Percentiles rank a stretch among this genome's conserved stretches.
Conservation (phyloP, 2,329 filamentous ascomycete species). For the Podosphaera xanthii region DNA sequence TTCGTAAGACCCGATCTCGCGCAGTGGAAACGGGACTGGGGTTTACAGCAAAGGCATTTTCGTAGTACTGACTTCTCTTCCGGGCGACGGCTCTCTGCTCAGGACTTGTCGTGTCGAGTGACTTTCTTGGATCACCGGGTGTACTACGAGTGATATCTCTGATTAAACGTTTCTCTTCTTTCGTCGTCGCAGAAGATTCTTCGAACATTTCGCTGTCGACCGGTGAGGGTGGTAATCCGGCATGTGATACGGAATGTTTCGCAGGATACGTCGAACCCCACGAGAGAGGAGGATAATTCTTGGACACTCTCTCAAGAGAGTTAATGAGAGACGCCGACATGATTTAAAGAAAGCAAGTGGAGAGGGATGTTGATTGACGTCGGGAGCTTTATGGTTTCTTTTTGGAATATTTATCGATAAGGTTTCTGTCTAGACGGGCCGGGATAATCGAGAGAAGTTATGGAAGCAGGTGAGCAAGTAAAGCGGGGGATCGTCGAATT, state of each 20-base stretch:
- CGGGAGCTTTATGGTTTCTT: too few relatives aligned
- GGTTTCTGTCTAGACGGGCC: too few relatives aligned
- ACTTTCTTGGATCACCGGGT: slow-evolving; percentile 12
- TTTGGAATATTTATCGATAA: too few relatives aligned
- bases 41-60: slow-evolving; percentile 15
- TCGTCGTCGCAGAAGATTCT: slow-evolving; percentile 4
- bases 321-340: background rate
- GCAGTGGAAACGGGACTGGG: slow-evolving; percentile 13
- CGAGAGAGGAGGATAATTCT: background rate
- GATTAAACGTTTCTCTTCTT: slow-evolving; percentile 10
- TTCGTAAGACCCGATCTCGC: slow-evolving; percentile 12
- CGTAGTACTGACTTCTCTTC: slow-evolving; percentile 16
- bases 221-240: slow-evolving; percentile 12
- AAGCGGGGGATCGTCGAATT: too few relatives aligned
- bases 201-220: slow-evolving; percentile 9
- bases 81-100: slow-evolving; percentile 12
- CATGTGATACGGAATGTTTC: slow-evolving; percentile 3
- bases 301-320: background rate
- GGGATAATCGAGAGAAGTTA: too few relatives aligned
- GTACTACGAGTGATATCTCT: slow-evolving; percentile 13
- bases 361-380: too few relatives aligned
- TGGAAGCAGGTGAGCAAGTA: too few relatives aligned
- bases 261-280: slow-evolving; percentile 1
- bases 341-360: background rate
- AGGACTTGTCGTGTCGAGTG: slow-evolving; percentile 11